Conservation (phyloP, 1,284 basidiomycete species). For the Cerioporus squamosus region DNA sequence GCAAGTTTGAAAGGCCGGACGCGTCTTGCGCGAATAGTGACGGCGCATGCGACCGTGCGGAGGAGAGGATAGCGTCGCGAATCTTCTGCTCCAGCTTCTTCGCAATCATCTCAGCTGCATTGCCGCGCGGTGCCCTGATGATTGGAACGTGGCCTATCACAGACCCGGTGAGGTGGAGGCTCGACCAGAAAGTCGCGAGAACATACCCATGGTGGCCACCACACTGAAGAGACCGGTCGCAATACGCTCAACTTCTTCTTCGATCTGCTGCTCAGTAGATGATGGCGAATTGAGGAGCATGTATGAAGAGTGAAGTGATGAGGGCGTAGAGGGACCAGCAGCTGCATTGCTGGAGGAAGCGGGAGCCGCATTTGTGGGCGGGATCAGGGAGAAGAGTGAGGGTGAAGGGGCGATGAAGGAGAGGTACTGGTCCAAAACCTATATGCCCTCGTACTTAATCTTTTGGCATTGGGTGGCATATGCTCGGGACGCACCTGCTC, state of each 20-base stretch:
- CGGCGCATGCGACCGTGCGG: slow-evolving; percentile 64
- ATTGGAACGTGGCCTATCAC: slow-evolving; percentile 86
- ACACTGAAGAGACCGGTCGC: slow-evolving; percentile 92
- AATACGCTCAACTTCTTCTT: slow-evolving; percentile 92
- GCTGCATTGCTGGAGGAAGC: slow-evolving; percentile 38
- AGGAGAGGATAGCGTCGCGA: slow-evolving; percentile 87
- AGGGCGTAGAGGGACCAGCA: slow-evolving; percentile 33
- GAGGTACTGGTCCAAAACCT: slow-evolving; percentile 96
- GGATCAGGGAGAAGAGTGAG: slow-evolving; percentile 92
- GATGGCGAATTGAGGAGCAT: slow-evolving; percentile 91
- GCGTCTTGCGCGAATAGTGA: slow-evolving; percentile 76
- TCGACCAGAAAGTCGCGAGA: not conserved
- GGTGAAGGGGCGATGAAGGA: slow-evolving; percentile 96
- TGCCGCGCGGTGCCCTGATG: slow-evolving; percentile 93
- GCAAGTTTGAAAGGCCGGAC: slow-evolving; percentile 73
- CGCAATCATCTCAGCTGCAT: slow-evolving; percentile 98
- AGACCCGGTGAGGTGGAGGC: not conserved
- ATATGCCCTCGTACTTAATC: not conserved
- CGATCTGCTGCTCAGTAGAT: slow-evolving; percentile 90
- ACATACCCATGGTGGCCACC: slow-evolving; percentile 86
- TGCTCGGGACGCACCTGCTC: slow-evolving; percentile 59
- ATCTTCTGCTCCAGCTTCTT: slow-evolving; percentile 94
- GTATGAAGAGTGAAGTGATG: slow-evolving; percentile 61
- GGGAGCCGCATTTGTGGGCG: slow-evolving; percentile 43
- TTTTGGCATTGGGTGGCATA: not conserved